Percentiles rank a stretch among this genome's conserved stretches.
These are phyloP conservation scores for Aspergillus coremiiformis DNA, from an alignment of 495 filamentous ascomycete species.

Conservation along the genomic window DNA sequence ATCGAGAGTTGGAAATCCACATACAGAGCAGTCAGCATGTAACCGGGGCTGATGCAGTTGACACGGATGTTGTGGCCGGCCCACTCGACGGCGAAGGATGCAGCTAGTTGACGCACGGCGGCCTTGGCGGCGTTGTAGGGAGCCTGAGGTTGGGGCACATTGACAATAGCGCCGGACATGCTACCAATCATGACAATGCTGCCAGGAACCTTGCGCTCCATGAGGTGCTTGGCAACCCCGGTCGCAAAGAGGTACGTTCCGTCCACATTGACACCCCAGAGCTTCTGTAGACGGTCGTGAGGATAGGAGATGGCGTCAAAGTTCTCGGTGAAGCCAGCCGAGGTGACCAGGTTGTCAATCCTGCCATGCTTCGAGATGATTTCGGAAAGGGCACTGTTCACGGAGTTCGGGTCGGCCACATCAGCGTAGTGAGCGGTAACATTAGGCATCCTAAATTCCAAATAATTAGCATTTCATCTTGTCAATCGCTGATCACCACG, in stretches of 20 bases:
- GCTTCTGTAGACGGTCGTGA: conserved; percentile 78
- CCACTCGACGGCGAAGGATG: conserved; percentile 84
- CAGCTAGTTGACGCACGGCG: conserved; percentile 74
- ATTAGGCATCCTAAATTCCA: conserved; percentile 54
- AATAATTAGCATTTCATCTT: not conserved
- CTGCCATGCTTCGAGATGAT: conserved; percentile 64
- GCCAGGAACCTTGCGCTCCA: conserved; percentile 68
- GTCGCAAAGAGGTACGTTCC: conserved; percentile 87
- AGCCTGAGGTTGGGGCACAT: conserved; percentile 88
- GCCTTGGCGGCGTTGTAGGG: conserved; percentile 90
- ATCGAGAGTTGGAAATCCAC: conserved; percentile 6
- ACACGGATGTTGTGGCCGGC: conserved; percentile 76
- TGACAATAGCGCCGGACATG: conserved; percentile 90
- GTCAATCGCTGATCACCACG: not conserved
- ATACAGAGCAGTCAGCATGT: conserved; percentile 86
- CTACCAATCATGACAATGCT: conserved; percentile 92
- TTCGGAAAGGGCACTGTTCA: conserved; percentile 61
- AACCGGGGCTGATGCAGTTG: conserved; percentile 86
- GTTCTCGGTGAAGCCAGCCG: conserved; percentile 94
- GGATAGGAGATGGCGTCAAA: conserved; percentile 86
- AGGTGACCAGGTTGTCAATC: conserved; percentile 89
- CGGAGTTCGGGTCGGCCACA: conserved; percentile 69
- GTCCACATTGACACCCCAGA: conserved; percentile 92
- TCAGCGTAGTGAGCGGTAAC: conserved; percentile 88
- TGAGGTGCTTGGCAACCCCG: conserved; percentile 79